phyloP scores from a whole-genome alignment of 2,329 filamentous ascomycete species.

The Aspergillus persii region DNA sequence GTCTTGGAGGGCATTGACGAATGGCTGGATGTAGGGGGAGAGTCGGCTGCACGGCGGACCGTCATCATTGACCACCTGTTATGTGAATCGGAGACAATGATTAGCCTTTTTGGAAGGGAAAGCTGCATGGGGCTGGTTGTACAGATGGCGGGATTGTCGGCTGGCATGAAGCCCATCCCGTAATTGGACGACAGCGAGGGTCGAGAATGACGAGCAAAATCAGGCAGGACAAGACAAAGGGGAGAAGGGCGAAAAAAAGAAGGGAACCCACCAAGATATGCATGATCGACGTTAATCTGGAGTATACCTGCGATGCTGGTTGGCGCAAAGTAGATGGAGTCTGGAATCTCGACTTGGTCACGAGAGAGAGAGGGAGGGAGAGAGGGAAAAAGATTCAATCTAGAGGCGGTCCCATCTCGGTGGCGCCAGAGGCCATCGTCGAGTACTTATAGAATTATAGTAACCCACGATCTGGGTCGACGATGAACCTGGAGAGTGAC shows the following conservation, averaged over 20 bases:
- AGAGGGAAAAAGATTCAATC: not conserved
- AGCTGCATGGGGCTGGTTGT: not conserved
- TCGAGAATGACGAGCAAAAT: not conserved
- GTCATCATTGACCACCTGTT: slow-evolving; percentile 63
- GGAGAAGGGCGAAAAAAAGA: slow-evolving; percentile 4
- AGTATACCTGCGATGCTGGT: not conserved
- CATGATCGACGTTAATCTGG: slow-evolving; percentile 28
- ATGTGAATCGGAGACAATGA: not conserved
- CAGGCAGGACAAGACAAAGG: slow-evolving; percentile 5
- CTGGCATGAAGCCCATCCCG: slow-evolving; percentile 4
- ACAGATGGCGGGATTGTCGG: not conserved
- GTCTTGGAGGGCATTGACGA: slow-evolving; percentile 65
- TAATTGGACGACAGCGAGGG: not conserved
- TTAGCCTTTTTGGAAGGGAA: not conserved
- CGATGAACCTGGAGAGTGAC: slow-evolving; percentile 16
- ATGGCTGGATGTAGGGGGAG: slow-evolving; percentile 71
- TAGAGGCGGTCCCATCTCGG: not conserved
- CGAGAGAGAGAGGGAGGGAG: not conserved
- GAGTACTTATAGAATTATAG: slow-evolving; percentile 21
- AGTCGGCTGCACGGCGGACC: slow-evolving; percentile 69
- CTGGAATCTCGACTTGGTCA: not conserved
- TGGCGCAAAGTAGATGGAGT: not conserved
- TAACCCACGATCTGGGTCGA: not conserved
- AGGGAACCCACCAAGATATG: slow-evolving; percentile 46
- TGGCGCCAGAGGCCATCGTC: not conserved